Percentiles rank a stretch among this genome's conserved stretches.
phyloP scores from a whole-genome alignment of 352 stramenopile species.

The Phytopythium boreale region DNA sequence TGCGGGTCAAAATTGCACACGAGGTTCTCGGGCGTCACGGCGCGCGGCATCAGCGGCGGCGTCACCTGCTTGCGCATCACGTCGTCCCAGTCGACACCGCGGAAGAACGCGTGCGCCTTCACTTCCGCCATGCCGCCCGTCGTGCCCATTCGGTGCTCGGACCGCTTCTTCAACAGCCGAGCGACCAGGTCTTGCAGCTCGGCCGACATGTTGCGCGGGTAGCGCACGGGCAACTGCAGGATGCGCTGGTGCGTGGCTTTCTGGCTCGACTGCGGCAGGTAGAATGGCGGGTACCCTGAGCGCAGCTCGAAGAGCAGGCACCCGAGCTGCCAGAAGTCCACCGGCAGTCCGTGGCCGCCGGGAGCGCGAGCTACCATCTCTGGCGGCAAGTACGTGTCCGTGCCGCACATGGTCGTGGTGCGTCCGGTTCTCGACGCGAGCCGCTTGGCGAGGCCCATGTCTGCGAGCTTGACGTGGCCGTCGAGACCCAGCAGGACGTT shows the following conservation, averaged over 20 bases:
- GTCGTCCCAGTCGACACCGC: conserved; percentile 69
- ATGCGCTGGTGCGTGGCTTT: conserved; percentile 91
- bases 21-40: conserved; percentile 57
- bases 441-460: conserved; percentile 91
- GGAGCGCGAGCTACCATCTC: conserved; percentile 85
- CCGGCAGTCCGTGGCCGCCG: conserved; percentile 79
- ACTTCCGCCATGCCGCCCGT: conserved; percentile 53
- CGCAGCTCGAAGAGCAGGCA: conserved; percentile 94
- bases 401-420: conserved; percentile 90
- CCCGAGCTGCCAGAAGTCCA: conserved; percentile 94
- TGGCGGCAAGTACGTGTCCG: conserved; percentile 86
- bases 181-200: conserved; percentile 74
- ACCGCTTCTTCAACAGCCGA: conserved; percentile 76
- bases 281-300: conserved; percentile 91
- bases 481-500: conserved; percentile 89
- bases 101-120: conserved; percentile 78
- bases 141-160: conserved; percentile 74
- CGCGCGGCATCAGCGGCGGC: conserved; percentile 59
- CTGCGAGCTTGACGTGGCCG: conserved; percentile 88
- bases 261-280: conserved; percentile 86
- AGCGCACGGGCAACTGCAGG: conserved; percentile 81
- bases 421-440: conserved; percentile 66
- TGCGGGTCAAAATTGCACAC: conserved; percentile 87
- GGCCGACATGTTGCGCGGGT: conserved; percentile 79
- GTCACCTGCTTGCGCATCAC: conserved; percentile 60